A percentile compares a stretch with the other conserved stretches of the same genome.
Conservation (phyloP, 2,329 filamentous ascomycete genomes). For the Colletotrichum cereale region DNA sequence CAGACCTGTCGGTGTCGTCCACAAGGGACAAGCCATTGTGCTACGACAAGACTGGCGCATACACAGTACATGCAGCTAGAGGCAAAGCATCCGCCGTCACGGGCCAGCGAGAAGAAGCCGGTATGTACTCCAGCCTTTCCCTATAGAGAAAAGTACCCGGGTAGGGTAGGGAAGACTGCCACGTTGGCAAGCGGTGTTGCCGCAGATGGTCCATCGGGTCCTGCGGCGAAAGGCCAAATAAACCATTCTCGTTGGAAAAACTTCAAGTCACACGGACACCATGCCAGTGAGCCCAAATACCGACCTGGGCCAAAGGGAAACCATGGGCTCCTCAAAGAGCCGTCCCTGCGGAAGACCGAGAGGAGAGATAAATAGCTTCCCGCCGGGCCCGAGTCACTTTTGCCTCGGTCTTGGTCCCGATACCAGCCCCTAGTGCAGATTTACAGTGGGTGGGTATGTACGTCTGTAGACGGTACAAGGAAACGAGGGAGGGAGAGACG, state of each 20-base stretch:
- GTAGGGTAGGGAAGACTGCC: not conserved
- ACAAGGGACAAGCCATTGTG: not conserved
- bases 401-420: conserved; percentile 21
- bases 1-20: not conserved
- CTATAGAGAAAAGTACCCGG: not conserved
- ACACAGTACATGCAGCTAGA: not conserved
- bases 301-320: conserved; percentile 6
- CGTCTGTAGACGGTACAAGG: not conserved
- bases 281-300: not conserved
- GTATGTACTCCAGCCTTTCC: not conserved
- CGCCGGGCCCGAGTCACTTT: conserved; percentile 24
- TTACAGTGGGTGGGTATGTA: not conserved
- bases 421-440: not conserved
- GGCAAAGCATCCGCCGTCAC: conserved; percentile 2
- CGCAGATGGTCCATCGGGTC: not conserved
- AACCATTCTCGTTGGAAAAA: not conserved
- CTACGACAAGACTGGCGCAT: not conserved
- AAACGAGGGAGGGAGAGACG: not conserved
- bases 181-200: not conserved
- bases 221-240: conserved; percentile 11
- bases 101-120: not conserved
- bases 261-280: conserved; percentile 4
- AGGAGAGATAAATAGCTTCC: conserved; percentile 17
- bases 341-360: conserved; percentile 26
- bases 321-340: not conserved